phyloP scores from a whole-genome alignment of 2,329 filamentous ascomycete genomes.

The Pestalotiopsis sp. region DNA sequence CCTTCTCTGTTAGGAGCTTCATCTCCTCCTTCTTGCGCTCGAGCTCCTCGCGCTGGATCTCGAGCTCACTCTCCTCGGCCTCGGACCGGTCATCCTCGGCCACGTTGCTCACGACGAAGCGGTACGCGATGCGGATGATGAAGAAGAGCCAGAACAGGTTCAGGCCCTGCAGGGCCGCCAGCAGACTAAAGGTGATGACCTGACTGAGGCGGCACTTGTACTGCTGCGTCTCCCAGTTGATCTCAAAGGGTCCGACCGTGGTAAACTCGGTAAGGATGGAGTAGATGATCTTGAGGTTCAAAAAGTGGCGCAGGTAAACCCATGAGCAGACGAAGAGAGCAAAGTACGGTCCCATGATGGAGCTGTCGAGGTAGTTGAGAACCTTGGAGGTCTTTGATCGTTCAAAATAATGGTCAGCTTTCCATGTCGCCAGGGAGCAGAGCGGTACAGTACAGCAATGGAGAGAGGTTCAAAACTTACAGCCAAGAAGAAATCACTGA shows the following conservation, averaged over 20 bases:
- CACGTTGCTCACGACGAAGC: slow-evolving; percentile 64
- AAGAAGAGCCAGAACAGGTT: slow-evolving; percentile 84
- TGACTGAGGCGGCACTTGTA: slow-evolving; percentile 77
- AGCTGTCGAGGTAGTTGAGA: slow-evolving; percentile 85
- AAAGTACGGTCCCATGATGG: slow-evolving; percentile 83
- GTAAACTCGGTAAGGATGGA: slow-evolving; percentile 76
- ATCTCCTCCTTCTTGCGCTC: slow-evolving; percentile 22
- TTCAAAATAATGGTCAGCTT: background rate
- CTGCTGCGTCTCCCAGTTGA: slow-evolving; percentile 76
- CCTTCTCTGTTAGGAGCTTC: slow-evolving; percentile 22
- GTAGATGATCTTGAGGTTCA: slow-evolving; percentile 77
- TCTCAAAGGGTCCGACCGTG: slow-evolving; percentile 73
- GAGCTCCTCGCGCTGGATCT: slow-evolving; percentile 39
- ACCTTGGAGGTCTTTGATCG: slow-evolving; percentile 76
- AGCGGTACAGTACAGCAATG: background rate
- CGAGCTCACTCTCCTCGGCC: slow-evolving; percentile 63
- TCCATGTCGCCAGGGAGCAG: background rate
- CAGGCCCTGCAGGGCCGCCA: slow-evolving; percentile 70
- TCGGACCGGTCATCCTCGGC: slow-evolving; percentile 75
- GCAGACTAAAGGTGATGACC: slow-evolving; percentile 66
- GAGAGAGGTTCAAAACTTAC: slow-evolving; percentile 52
- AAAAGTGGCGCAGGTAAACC: slow-evolving; percentile 88
- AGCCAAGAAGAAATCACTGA: slow-evolving; percentile 93
- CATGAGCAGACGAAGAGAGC: slow-evolving; percentile 79
- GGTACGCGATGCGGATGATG: slow-evolving; percentile 74